A percentile compares a stretch with the other conserved stretches of the same genome.
Conservation (phyloP, 2,329 filamentous ascomycete species). For the Talaromyces sp. region DNA sequence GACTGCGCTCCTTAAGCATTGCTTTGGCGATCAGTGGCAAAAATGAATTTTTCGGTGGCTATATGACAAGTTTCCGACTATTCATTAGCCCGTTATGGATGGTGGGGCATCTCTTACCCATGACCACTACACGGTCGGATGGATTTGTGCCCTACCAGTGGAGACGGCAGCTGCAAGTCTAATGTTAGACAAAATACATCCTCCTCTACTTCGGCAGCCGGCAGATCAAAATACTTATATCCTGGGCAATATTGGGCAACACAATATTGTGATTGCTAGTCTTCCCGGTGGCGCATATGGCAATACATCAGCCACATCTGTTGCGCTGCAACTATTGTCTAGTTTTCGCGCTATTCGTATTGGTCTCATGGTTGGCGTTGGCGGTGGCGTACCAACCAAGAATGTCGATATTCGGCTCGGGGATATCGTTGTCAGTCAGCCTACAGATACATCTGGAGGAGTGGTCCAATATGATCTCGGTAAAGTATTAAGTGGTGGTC, state of each 20-base stretch:
- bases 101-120: too few species aligned
- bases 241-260: slow-evolving; percentile 20
- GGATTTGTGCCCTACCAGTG: slow-evolving; percentile 21
- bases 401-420: slow-evolving; percentile 20
- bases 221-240: slow-evolving; percentile 20
- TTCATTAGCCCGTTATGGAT: too few species aligned
- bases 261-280: slow-evolving; percentile 26
- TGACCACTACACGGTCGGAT: slow-evolving; percentile 24
- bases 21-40: too few species aligned
- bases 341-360: slow-evolving; percentile 23
- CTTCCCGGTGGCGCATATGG: slow-evolving; percentile 17
- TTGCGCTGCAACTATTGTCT: slow-evolving; percentile 17
- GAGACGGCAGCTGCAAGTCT: slow-evolving; percentile 27
- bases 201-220: too few species aligned
- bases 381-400: slow-evolving; percentile 18
- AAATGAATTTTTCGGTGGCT: too few species aligned
- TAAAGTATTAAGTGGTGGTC: slow-evolving; percentile 5
- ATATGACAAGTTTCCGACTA: too few species aligned
- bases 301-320: slow-evolving; percentile 14
- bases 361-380: slow-evolving; percentile 24
- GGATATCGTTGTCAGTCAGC: slow-evolving; percentile 21
- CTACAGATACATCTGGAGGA: slow-evolving; percentile 2
- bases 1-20: too few species aligned
- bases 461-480: slow-evolving; percentile 20
- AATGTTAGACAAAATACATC: slow-evolving; percentile 23